These are phyloP conservation scores for Spiromastix sp. DNA, from an alignment of 2,329 filamentous ascomycete species.

Conservation along the genomic window DNA sequence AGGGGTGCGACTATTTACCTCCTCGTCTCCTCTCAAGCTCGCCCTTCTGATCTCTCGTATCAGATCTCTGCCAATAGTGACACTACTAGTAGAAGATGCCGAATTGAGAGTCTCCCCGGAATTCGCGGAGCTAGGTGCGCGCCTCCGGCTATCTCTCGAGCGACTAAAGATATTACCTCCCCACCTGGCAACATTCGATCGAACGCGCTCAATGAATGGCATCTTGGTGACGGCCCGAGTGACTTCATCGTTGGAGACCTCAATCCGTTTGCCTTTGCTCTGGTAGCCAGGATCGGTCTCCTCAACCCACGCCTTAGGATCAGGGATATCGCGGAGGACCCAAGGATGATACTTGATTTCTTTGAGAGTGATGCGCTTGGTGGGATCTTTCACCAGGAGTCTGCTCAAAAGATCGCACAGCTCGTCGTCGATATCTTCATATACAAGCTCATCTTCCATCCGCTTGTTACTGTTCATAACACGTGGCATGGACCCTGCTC, in stretches of 20 bases:
- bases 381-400: conserved; percentile 80
- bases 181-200: conserved; percentile 63
- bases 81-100: conserved; percentile 45
- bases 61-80: conserved; percentile 44
- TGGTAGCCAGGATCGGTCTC: conserved; percentile 78
- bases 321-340: conserved; percentile 68
- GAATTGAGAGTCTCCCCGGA: conserved; percentile 45
- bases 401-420: conserved; percentile 67
- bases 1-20: conserved; percentile 38
- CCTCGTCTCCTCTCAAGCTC: conserved; percentile 50
- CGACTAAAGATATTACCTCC: conserved; percentile 43
- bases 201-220: conserved; percentile 73
- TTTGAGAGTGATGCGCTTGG: conserved; percentile 74
- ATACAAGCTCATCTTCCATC: conserved; percentile 65
- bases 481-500: conserved; percentile 35
- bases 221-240: conserved; percentile 83
- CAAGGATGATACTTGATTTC: conserved; percentile 93
- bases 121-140: conserved; percentile 43
- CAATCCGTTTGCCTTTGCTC: conserved; percentile 72
- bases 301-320: conserved; percentile 76
- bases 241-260: conserved; percentile 84
- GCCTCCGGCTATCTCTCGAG: conserved; percentile 36
- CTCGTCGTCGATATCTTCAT: conserved; percentile 74
- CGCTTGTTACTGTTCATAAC: conserved; percentile 58
- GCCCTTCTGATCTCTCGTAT: conserved; percentile 38